Evolutionary conservation across 495 filamentous ascomycete species (phyloP).

Genomic region (Xylaria intraflava): DNA sequence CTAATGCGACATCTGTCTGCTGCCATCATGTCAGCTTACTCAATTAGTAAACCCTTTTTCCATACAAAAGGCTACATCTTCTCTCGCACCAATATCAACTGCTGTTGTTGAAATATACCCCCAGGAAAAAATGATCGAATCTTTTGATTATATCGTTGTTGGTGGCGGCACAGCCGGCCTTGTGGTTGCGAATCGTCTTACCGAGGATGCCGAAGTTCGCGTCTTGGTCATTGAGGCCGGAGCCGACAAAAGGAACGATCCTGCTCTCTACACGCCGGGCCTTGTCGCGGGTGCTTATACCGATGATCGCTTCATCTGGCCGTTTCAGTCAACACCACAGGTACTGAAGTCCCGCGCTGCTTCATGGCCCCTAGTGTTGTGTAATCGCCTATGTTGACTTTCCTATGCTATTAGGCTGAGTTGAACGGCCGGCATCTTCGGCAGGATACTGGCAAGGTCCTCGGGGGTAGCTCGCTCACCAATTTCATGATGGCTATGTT

Average conservation of each 20-base stretch:
- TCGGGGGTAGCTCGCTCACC: constrained; percentile 51
- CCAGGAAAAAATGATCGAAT: constrained; percentile 9
- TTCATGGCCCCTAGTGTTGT: constrained; percentile 4
- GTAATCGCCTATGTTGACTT: not conserved
- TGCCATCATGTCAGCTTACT: constrained; percentile 6
- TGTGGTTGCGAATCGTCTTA: constrained; percentile 58
- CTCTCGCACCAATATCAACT: not conserved
- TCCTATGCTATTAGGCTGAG: constrained; percentile 13
- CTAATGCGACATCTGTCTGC: constrained; percentile 1
- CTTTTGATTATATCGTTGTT: constrained; percentile 77
- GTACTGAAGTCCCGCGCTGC: constrained; percentile 15
- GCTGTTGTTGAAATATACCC: not conserved
- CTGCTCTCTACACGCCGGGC: constrained; percentile 41
- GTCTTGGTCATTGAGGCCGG: constrained; percentile 54
- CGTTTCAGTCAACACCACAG: constrained; percentile 44
- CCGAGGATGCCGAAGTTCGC: constrained; percentile 31
- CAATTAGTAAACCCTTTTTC: not conserved
- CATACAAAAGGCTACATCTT: not conserved
- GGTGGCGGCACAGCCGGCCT: constrained; percentile 82
- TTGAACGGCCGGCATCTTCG: constrained; percentile 29
- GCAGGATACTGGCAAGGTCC: constrained; percentile 47
- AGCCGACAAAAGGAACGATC: constrained; percentile 40
- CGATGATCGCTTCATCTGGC: constrained; percentile 51
- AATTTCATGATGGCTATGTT: constrained; percentile 49
- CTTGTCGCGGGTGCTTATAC: constrained; percentile 38